phyloP scores from a whole-genome alignment of 371 early-diverging fungal species.

The Mucor sp. region DNA sequence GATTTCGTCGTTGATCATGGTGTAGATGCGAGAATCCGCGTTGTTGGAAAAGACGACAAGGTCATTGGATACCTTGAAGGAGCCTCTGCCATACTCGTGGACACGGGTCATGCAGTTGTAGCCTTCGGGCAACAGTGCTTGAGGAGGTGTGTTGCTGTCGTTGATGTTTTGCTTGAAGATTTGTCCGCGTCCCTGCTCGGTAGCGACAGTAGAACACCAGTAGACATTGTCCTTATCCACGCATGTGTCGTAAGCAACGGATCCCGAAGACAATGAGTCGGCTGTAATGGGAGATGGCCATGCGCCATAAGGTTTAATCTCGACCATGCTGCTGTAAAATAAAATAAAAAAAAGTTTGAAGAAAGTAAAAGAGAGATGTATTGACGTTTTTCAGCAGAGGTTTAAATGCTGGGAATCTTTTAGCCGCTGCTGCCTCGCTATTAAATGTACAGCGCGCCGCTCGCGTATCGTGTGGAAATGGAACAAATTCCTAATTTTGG shows the following conservation, averaged over 20 bases:
- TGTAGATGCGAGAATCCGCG: constrained; percentile 58
- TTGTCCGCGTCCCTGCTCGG: constrained; percentile 46
- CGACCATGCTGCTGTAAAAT: constrained; percentile 19
- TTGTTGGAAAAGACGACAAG: constrained; percentile 68
- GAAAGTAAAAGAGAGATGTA: background rate
- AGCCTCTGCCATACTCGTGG: constrained; percentile 79
- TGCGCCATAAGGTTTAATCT: constrained; percentile 41
- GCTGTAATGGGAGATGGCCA: constrained; percentile 51
- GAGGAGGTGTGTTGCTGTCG: background rate
- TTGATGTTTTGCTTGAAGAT: constrained; percentile 31
- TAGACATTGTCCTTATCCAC: constrained; percentile 35
- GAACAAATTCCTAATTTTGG: constrained; percentile 1
- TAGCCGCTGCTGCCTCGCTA: background rate
- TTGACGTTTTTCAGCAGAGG: background rate
- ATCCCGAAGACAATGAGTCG: constrained; percentile 37
- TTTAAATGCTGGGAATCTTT: background rate
- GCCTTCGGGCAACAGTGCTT: constrained; percentile 29
- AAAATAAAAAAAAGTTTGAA: background rate
- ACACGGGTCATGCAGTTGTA: constrained; percentile 58
- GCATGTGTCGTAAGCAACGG: constrained; percentile 27
- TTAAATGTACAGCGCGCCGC: background rate
- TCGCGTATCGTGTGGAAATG: background rate
- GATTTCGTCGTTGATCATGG: constrained; percentile 39
- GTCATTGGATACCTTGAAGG: constrained; percentile 58
- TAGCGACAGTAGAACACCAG: constrained; percentile 38